Evolutionary conservation across 495 filamentous ascomycete species (phyloP), one percentile per base, ranked within the genome.

Genomic region (Penicillium roqueforti): DNA sequence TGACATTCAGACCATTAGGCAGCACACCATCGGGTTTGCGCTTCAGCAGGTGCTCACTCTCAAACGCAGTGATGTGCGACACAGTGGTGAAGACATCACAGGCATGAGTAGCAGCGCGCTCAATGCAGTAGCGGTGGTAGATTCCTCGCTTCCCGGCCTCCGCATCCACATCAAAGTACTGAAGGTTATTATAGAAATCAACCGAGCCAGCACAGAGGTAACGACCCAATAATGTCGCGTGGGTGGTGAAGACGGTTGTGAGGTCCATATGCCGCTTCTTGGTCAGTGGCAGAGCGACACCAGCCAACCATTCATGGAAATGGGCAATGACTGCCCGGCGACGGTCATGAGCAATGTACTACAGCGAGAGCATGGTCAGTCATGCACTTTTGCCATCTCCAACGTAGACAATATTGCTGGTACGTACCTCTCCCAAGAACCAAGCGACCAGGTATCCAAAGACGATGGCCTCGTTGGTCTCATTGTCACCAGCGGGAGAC

Each of bases 141-240:
- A 98, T 98, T 36, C 93, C 93, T 56, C 93, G 89, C 77, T 96
- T 97, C 31, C 93, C 93, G 34, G 93, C 93, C 68, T 98, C 95
- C 3, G 91, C 86, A 67, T 98, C 93, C 19, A 96, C 90, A 66
- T 98, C 92, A 64, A 98, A 98, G 74, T 85, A 86, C 69, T 97
- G 93, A 18, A 98, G 86, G 67, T 97, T 96, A 76, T 98, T 98
- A 78, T 98, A 98, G 71, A 98, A 98, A 69, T 98, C 93, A 25
- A 97, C 93, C 3, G 90, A 96, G 29, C 93, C 93, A 36, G 93
- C 93, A 63, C 93, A 98, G 39, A 98, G 87, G 63, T 98, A 98
- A 46, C 93, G 85, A 44, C 93, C 93, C 23, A 98, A 81, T 4
- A 98, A 77, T 6, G 93, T 98, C 10, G 93, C 93, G 66, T 98